Conservation (phyloP, 768 basidiomycete species). For the Leccinum broughii region DNA sequence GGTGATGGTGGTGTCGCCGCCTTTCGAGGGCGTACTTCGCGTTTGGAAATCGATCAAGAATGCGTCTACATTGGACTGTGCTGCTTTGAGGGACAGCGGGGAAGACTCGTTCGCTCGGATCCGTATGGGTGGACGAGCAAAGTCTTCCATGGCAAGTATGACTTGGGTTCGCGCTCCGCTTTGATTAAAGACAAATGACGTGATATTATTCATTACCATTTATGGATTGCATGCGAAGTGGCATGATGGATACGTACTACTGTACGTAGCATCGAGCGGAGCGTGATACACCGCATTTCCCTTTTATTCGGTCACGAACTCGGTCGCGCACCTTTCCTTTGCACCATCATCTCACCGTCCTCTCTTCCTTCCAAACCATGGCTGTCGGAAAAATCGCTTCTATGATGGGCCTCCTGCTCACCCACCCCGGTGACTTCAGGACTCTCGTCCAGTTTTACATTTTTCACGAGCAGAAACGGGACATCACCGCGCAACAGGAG, state of each 20-base stretch:
- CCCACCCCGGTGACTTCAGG: slow-evolving; percentile 83
- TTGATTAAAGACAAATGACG: not conserved
- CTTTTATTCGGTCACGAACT: not conserved
- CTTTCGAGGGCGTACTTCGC: slow-evolving; percentile 47
- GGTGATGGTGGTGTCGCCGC: slow-evolving; percentile 54
- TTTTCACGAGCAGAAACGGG: slow-evolving; percentile 78
- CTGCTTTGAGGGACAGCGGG: slow-evolving; percentile 40
- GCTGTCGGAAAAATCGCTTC: slow-evolving; percentile 53
- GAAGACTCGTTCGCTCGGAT: slow-evolving; percentile 40
- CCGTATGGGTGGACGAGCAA: slow-evolving; percentile 49
- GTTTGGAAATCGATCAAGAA: slow-evolving; percentile 53
- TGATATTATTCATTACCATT: too few relatives aligned
- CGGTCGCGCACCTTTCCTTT: not conserved
- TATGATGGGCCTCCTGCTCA: slow-evolving; percentile 67
- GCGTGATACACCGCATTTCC: not conserved
- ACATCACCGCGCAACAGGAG: slow-evolving; percentile 75
- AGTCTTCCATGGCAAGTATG: slow-evolving; percentile 40
- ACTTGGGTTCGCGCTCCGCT: not conserved
- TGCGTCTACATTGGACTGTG: slow-evolving; percentile 41
- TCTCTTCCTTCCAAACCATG: slow-evolving; percentile 12
- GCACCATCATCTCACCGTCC: not conserved
- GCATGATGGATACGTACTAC: slow-evolving; percentile 5
- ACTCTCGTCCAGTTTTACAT: slow-evolving; percentile 81
- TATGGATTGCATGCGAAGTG: slow-evolving; percentile 3
- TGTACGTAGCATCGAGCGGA: not conserved